phyloP scores from a whole-genome alignment of 345 rosid species.

The Diplotaxis tenuifolia region DNA sequence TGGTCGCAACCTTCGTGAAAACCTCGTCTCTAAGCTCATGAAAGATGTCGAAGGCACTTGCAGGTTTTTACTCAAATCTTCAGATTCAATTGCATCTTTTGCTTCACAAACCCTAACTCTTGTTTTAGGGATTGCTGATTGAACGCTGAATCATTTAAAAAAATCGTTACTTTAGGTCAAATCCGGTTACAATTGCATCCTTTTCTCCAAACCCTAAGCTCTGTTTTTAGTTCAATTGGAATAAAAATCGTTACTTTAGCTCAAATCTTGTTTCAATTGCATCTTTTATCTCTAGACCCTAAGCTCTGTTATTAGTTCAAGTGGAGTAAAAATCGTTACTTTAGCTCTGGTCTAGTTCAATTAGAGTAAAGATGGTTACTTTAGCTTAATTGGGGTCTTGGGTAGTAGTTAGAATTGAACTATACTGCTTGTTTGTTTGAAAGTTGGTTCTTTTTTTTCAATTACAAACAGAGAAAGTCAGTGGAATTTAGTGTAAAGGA shows the following conservation, averaged over 20 bases:
- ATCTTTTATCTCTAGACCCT: no score
- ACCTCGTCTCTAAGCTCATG: constrained; percentile 84
- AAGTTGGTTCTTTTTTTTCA: background rate
- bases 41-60: constrained; percentile 98
- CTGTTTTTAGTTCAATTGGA: no score
- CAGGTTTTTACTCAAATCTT: constrained; percentile 46
- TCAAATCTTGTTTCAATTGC: no score
- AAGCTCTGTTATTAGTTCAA: no score
- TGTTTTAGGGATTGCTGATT: background rate
- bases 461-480: background rate
- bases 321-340: no score
- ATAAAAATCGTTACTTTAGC: no score
- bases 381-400: background rate
- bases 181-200: background rate
- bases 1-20: constrained; percentile 81
- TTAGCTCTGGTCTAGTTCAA: no score
- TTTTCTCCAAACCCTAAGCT: background rate
- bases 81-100: background rate
- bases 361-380: no score
- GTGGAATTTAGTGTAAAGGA: background rate
- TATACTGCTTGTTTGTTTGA: background rate
- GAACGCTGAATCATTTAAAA: background rate
- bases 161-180: background rate
- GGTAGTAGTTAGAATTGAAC: no score
- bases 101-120: constrained; percentile 15